A percentile compares a stretch with the other conserved stretches of the same genome.
Conservation (phyloP, 805 yeast genomes). For the Kodamaea leandrae region DNA sequence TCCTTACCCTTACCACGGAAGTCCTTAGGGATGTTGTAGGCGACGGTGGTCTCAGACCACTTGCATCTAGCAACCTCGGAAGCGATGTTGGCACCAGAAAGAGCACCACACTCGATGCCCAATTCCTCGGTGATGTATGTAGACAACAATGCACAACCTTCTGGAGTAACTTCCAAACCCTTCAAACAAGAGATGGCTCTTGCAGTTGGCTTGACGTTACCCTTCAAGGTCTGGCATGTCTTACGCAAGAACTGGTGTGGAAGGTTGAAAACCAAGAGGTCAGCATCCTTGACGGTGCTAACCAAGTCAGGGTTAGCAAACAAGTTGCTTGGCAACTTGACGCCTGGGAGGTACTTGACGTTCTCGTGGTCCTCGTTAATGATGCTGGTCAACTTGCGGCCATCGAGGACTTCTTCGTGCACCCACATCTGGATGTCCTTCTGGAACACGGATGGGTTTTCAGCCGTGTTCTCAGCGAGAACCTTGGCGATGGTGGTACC, state of each 20-base stretch:
- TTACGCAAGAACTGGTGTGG: slow-evolving; percentile 46
- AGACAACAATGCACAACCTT: slow-evolving; percentile 44
- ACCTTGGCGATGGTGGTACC: slow-evolving; percentile 48
- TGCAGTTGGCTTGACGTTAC: slow-evolving; percentile 35
- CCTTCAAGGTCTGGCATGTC: slow-evolving; percentile 38
- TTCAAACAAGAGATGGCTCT: slow-evolving; percentile 47
- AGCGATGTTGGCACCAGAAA: slow-evolving; percentile 50
- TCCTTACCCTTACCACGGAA: slow-evolving; percentile 42
- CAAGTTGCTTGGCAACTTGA: slow-evolving; percentile 41
- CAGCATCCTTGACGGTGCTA: slow-evolving; percentile 39
- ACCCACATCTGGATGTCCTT: slow-evolving; percentile 47
- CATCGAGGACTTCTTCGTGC: slow-evolving; percentile 40
- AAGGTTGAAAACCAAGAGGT: slow-evolving; percentile 43
- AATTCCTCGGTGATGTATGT: slow-evolving; percentile 43
- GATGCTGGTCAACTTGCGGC: slow-evolving; percentile 41
- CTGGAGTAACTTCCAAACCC: slow-evolving; percentile 44
- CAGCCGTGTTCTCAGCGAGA: slow-evolving; percentile 41
- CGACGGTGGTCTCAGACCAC: slow-evolving; percentile 49
- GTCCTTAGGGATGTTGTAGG: slow-evolving; percentile 39
- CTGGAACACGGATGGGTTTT: slow-evolving; percentile 37
- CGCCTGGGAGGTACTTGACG: slow-evolving; percentile 44
- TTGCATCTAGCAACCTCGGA: slow-evolving; percentile 45
- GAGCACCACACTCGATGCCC: slow-evolving; percentile 44
- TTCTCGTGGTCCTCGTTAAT: slow-evolving; percentile 44
- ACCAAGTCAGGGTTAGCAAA: slow-evolving; percentile 40